Conservation (phyloP, 108 stramenopile species). For the Cylindrotheca closterium region DNA sequence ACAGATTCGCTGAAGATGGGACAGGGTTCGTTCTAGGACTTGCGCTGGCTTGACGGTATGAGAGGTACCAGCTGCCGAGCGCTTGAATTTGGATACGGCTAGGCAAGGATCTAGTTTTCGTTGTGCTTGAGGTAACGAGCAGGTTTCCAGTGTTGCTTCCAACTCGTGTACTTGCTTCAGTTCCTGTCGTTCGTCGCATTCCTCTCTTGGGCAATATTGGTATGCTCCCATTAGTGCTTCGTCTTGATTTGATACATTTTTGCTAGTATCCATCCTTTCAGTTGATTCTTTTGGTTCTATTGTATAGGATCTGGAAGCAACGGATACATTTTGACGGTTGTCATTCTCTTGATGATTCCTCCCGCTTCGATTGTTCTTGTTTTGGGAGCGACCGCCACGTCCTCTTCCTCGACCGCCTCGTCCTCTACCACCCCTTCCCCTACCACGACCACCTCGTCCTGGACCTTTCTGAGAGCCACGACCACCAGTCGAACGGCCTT, state of each 20-base stretch:
- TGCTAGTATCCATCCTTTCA: background rate
- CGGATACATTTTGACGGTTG: background rate
- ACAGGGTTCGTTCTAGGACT: constrained; percentile 3
- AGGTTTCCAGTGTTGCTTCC: constrained; percentile 39
- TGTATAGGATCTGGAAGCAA: no score
- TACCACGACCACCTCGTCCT: background rate
- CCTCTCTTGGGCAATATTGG: constrained; percentile 35
- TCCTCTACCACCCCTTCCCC: background rate
- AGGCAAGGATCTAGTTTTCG: constrained; percentile 37
- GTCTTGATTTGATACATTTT: background rate
- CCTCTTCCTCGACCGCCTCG: no score
- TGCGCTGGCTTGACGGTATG: constrained; percentile 1
- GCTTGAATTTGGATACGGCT: constrained; percentile 43
- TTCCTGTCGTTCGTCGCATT: constrained; percentile 44
- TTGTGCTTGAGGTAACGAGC: constrained; percentile 10
- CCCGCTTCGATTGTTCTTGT: background rate
- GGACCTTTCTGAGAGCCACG: no score
- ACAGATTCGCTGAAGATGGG: constrained; percentile 25
- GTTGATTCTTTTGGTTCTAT: no score
- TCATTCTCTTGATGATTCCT: background rate
- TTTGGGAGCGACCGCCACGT: no score
- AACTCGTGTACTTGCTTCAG: constrained; percentile 39
- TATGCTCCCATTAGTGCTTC: constrained; percentile 23
- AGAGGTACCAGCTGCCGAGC: constrained; percentile 48
- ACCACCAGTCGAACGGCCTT: background rate